Conservation (phyloP, 202 grass and related monocot genomes). For the Schoenoplectus tabernaemontani region DNA sequence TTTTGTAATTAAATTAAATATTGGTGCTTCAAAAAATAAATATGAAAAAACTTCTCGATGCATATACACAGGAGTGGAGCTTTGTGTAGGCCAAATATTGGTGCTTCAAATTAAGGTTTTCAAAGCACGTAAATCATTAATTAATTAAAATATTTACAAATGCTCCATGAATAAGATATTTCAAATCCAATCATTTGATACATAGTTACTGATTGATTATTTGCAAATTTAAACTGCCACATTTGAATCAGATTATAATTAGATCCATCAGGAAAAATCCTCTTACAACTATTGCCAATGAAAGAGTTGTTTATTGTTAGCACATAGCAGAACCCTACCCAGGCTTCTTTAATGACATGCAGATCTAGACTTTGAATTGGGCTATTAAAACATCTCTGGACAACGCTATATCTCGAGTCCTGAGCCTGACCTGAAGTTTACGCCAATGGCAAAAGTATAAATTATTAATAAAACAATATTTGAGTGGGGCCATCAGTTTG, state of each 20-base stretch:
- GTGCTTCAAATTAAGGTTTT: background rate
- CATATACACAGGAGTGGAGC: too few species aligned
- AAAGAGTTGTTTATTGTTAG: background rate
- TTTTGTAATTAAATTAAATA: too few species aligned
- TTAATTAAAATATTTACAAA: background rate
- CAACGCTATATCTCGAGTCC: background rate
- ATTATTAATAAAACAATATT: background rate
- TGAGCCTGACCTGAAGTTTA: constrained; percentile 11
- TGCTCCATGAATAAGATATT: background rate
- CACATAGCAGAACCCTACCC: background rate
- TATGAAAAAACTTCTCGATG: too few species aligned
- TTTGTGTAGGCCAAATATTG: too few species aligned
- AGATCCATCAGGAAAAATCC: background rate
- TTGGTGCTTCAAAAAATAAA: too few species aligned
- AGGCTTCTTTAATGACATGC: background rate
- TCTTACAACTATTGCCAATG: background rate
- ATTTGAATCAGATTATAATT: background rate
- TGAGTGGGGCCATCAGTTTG: background rate
- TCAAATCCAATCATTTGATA: background rate
- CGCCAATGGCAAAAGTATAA: background rate
- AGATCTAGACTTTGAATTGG: constrained; percentile 12
- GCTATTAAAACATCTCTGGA: background rate
- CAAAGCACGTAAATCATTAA: background rate
- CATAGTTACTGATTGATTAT: background rate
- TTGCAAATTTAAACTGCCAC: background rate